Percentiles rank a stretch among this genome's conserved stretches.
These are phyloP conservation scores for Dictyostelium discoideum DNA, from an alignment of 78 protist genomes.

Conservation along the genomic window DNA sequence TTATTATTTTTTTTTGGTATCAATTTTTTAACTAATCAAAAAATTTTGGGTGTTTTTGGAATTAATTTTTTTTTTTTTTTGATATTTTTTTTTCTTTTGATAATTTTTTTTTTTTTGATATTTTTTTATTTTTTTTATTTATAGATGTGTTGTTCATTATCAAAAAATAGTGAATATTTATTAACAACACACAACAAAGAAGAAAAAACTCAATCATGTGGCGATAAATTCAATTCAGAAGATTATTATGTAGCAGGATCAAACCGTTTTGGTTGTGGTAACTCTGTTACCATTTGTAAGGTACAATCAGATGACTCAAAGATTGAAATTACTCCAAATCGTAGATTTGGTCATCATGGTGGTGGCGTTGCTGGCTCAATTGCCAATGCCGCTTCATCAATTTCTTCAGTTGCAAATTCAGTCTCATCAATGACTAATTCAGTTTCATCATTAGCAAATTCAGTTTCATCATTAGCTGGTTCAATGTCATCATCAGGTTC, in stretches of 20 bases:
- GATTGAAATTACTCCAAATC: not conserved
- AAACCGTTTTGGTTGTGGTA: conserved; percentile 52
- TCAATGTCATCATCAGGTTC: not conserved
- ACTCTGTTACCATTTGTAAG: conserved; percentile 15
- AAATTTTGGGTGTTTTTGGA: no score
- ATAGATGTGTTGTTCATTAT: conserved; percentile 44
- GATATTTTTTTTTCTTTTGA: no score
- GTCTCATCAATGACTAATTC: not conserved
- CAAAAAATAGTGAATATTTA: conserved; percentile 43
- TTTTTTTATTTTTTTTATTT: not conserved
- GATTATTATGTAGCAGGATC: conserved; percentile 32
- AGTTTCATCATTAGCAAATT: not conserved
- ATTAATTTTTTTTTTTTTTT: no score
- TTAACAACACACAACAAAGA: conserved; percentile 32
- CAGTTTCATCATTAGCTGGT: not conserved
- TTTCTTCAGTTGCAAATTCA: not conserved
- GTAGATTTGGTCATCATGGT: not conserved
- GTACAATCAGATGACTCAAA: not conserved
- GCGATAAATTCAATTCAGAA: not conserved
- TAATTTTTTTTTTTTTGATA: no score
- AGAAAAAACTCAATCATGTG: not conserved
- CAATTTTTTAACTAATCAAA: no score
- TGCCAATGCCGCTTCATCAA: not conserved
- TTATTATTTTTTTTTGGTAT: no score
- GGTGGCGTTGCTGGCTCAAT: not conserved